These are phyloP conservation scores for Russula emetica DNA, from an alignment of 768 basidiomycete species.

Conservation along the genomic window DNA sequence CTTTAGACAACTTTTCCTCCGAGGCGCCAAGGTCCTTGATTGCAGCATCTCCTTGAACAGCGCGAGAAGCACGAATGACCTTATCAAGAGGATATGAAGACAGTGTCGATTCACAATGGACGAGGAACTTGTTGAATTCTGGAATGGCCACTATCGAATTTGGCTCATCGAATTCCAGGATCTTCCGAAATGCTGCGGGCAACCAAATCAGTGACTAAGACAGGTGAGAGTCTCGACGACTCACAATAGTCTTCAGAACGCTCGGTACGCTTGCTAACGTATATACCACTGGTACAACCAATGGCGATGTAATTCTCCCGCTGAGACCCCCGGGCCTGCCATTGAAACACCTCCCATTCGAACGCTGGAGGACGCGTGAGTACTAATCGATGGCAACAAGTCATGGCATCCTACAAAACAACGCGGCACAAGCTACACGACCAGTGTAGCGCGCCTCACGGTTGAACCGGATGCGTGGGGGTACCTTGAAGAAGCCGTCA, in stretches of 20 bases:
- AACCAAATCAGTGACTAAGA: not conserved
- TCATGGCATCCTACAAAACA: not conserved
- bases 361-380: constrained; percentile 3
- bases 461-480: not conserved
- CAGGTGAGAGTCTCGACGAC: not conserved
- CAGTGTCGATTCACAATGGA: constrained; percentile 3
- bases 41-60: not conserved
- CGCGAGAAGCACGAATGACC: not conserved
- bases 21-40: not conserved
- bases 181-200: constrained; percentile 1
- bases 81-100: constrained; percentile 3
- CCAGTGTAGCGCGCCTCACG: not conserved
- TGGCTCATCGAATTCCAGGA: constrained; percentile 6
- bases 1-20: not conserved
- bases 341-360: not conserved
- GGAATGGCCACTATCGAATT: constrained; percentile 1
- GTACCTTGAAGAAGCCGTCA: constrained; percentile 7
- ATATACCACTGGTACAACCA: constrained; percentile 6
- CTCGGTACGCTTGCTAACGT: not conserved
- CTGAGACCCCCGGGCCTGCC: no score
- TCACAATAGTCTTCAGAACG: not conserved
- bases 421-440: not conserved
- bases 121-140: constrained; percentile 8
- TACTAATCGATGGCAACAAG: not conserved
- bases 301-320: constrained; percentile 6